Evolutionary conservation across 2,329 filamentous ascomycete genomes (phyloP), one percentile per base, ranked within the genome.

Genomic region (Trichoderma koningiopsis): DNA sequence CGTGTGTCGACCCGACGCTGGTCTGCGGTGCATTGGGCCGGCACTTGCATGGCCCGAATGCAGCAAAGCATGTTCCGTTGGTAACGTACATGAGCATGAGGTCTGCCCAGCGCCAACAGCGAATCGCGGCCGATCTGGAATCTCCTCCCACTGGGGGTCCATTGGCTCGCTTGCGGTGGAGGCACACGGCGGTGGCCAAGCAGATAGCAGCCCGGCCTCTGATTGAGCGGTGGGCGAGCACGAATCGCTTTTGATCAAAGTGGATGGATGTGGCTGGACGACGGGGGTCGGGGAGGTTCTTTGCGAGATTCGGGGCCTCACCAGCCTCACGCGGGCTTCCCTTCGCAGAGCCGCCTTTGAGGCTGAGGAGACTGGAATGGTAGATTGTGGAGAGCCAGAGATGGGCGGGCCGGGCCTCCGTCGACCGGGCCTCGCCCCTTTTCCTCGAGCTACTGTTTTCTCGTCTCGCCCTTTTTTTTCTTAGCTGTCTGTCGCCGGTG

Each of bases 1-100:
- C 33, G 33, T 33, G 33, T 33, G 72, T 74, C 72, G 70, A 75
- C 74, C 69, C 59, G 57, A 70, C 65, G 68, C 57, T 62, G 64
- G 68, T 57, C 56, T 68, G 62, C 56, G 57, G 68, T 66, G 58
- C 63, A 68, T 70, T 70, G 68, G 68, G 68, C 68, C 68, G 69
- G 65, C 64, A 70, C 69, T 70, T 68, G 64, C 64, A 68, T 70
- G 64, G 63, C 64, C 52, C 37, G 52, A 43, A 53, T 70, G 69
- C 69, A 68, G 57, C 65, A 61, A 67, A 70, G 68, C 68, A 69
- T 40, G 33, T 60, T 65, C 62, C 10, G 43, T 65, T 33, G 33
- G 33, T 33, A 33, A 52, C 61, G 53, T 19, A 43, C 37, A 43
- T 19, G 14, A 40, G 37, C 14, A n/a, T n/a, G n/a, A n/a, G n/a